These are phyloP conservation scores for Polytrichum formosum DNA, from an alignment of 225 moss, liverwort and hornwort genomes.

Conservation along the genomic window DNA sequence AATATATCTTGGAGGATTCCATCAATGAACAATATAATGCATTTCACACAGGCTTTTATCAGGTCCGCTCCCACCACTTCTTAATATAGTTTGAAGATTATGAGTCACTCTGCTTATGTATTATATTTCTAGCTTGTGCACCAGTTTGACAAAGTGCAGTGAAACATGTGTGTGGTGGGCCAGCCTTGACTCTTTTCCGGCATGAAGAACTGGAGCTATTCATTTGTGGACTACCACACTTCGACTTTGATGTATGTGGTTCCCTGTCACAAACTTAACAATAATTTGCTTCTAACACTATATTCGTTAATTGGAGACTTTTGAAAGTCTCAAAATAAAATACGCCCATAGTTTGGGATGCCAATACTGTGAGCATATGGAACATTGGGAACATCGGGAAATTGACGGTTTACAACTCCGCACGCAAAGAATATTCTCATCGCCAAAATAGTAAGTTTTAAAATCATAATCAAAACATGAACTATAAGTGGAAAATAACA, in stretches of 20 bases:
- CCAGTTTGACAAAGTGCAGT: constrained; percentile 3
- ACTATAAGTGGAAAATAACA: no score
- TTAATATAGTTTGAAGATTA: background rate
- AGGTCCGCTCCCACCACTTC: constrained; percentile 23
- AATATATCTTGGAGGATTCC: constrained; percentile 63
- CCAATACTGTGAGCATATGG: no score
- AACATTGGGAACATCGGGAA: no score
- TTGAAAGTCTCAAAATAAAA: no score
- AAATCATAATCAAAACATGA: no score
- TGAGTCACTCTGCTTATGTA: background rate
- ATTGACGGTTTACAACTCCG: no score
- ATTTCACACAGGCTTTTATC: constrained; percentile 51
- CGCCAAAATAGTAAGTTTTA: no score
- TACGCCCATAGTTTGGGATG: no score
- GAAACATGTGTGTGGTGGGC: constrained; percentile 39
- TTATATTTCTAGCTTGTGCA: background rate
- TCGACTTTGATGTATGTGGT: constrained; percentile 70
- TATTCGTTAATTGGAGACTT: no score
- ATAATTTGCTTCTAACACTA: background rate
- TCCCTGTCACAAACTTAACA: background rate
- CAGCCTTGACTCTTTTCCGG: constrained; percentile 49
- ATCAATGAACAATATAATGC: constrained; percentile 55
- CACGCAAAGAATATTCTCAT: no score
- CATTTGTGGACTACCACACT: constrained; percentile 74
- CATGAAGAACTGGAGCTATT: constrained; percentile 75